A percentile compares a stretch with the other conserved stretches of the same genome.
These are phyloP conservation scores for Ceriops zippeliana DNA, from an alignment of 345 rosid genomes.

Conservation along the genomic window DNA sequence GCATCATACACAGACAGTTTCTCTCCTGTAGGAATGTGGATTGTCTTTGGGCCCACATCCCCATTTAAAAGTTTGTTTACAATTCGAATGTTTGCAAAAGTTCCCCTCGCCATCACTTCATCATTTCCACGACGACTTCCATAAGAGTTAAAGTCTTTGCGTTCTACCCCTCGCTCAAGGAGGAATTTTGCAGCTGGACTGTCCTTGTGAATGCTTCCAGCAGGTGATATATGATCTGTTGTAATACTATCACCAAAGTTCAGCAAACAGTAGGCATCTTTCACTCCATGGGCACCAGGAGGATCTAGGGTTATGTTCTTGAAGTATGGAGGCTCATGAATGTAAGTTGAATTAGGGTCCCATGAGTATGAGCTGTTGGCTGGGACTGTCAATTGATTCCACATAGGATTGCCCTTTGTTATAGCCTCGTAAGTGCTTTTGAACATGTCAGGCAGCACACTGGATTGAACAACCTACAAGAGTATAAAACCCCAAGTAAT, in stretches of 20 bases:
- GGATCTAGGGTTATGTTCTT: conserved; percentile 89
- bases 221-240: conserved; percentile 98
- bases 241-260: conserved; percentile 98
- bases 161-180: conserved; percentile 69
- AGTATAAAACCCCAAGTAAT: conserved; percentile 13
- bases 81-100: conserved; percentile 91
- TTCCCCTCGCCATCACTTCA: conserved; percentile 96
- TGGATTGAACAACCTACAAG: conserved; percentile 77
- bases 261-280: conserved; percentile 89
- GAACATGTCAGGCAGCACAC: conserved; percentile 96
- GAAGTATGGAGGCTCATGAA: conserved; percentile 99
- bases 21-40: conserved; percentile 95
- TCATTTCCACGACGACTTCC: conserved; percentile 99
- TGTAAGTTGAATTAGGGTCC: conserved; percentile 91
- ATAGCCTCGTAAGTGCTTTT: conserved; percentile 84
- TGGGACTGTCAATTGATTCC: conserved; percentile 80
- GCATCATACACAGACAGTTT: conserved; percentile 91
- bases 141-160: conserved; percentile 87
- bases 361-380: conserved; percentile 56
- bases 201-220: conserved; percentile 95
- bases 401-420: conserved; percentile 92
- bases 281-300: conserved; percentile 84
- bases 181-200: conserved; percentile 92
- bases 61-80: conserved; percentile 96
- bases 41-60: conserved; percentile 91